Evolutionary conservation across 805 yeast species (phyloP), one percentile per base, ranked within the genome.

Genomic region (Metschnikowia henanensis): DNA sequence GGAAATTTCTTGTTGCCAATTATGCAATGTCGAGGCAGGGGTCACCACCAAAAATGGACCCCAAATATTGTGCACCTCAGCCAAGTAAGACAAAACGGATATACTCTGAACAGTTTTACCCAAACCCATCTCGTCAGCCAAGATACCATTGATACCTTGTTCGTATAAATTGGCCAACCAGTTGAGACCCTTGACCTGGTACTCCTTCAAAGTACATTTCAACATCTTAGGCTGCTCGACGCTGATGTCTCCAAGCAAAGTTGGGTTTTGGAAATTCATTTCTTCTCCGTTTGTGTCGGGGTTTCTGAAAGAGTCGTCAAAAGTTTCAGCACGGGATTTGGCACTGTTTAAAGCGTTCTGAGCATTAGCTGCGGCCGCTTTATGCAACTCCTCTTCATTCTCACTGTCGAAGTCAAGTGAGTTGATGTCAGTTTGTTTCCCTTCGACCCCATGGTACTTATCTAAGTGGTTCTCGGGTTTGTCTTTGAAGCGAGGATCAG

Each of bases 91-190:
- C 66, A 94, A 77, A 16, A 94, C 98, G 2, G 97, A 88, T 39
- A 94, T 94, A 58, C 95, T 84, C 68, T 94, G 99, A 22, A 94
- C 98, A 0, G 99, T 86, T 69, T 92, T 92, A 60, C 99, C 99
- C 48, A 92, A 76, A 48, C 99, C 98, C 99, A 92, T 92, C 68
- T 92, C 99, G 70, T 92, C 99, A 6, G 99, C 99, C 40, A 92
- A 75, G 50, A 92, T 92, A 68, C 99, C 99, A 64, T 92, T 92
- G 63, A 94, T 94, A 69, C 98, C 98, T 66, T 92, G 98, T 61
- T 94, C 98, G 61, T 92, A 92, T 55, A 92, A 74, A 62, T 91
- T 92, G 16, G 97, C 98, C 52, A 92, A 77, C 99, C 99, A 92
- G 59, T 91, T 92, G 57, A 92, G 80, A 56, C 99, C 99, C 72